phyloP scores from a whole-genome alignment of 139 green algal genomes.

The Pleodorina starrii region DNA sequence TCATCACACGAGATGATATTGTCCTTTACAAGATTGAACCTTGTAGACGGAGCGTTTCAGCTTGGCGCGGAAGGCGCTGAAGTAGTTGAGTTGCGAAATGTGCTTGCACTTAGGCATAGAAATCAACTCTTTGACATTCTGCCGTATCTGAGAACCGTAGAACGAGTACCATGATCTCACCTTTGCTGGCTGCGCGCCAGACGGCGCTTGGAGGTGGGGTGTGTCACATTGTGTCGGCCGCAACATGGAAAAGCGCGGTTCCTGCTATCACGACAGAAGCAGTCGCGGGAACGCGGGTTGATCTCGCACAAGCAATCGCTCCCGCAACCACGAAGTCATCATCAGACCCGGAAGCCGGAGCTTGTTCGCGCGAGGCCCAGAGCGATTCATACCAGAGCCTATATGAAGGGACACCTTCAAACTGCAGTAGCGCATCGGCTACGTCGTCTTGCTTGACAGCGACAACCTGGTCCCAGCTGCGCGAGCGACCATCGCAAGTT shows the following conservation, averaged over 20 bases:
- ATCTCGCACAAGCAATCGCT: background rate
- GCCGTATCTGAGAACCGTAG: too few species aligned
- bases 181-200: background rate
- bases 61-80: too few species aligned
- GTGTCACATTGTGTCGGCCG: background rate
- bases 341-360: background rate
- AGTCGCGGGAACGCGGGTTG: background rate
- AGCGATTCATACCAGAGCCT: background rate
- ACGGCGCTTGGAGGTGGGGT: background rate
- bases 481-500: too few species aligned
- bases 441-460: background rate
- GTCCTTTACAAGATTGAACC: too few species aligned
- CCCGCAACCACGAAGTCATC: too few species aligned
- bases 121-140: too few species aligned
- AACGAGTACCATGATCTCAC: slow-evolving; percentile 12
- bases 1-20: too few species aligned
- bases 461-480: too few species aligned
- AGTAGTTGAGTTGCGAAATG: too few species aligned
- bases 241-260: background rate
- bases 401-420: background rate
- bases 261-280: background rate
- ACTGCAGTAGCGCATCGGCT: background rate
- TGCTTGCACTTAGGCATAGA: too few species aligned
- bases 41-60: too few species aligned
- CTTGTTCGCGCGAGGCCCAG: background rate